phyloP scores from a whole-genome alignment of 371 early-diverging fungal genomes.

The Apophysomyces sp. region DNA sequence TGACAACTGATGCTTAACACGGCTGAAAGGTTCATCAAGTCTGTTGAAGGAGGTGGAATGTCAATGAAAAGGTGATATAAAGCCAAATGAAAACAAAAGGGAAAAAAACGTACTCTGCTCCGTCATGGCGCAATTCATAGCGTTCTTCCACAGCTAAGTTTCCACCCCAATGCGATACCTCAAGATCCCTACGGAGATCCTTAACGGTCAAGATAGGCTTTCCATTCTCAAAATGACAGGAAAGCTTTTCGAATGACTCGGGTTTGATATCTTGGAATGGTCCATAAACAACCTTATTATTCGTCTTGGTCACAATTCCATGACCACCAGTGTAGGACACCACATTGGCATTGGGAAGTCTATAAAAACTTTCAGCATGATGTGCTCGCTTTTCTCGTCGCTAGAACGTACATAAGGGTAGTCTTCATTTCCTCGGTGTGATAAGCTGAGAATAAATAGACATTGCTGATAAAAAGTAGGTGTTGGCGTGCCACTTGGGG shows the following conservation, averaged over 20 bases:
- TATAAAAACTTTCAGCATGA: neutral
- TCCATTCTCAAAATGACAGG: constrained; percentile 64
- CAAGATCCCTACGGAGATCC: constrained; percentile 67
- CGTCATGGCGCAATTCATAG: constrained; percentile 77
- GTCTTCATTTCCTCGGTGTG: constrained; percentile 75
- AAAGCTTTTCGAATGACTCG: constrained; percentile 47
- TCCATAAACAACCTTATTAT: constrained; percentile 74
- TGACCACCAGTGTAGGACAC: constrained; percentile 39
- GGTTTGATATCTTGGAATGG: constrained; percentile 60
- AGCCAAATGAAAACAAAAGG: neutral
- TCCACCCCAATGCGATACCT: constrained; percentile 86
- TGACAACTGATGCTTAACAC: constrained; percentile 64
- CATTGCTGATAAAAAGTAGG: constrained; percentile 62
- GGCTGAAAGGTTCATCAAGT: constrained; percentile 73
- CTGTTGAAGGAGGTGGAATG: constrained; percentile 35
- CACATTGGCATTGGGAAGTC: constrained; percentile 39
- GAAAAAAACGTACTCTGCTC: constrained; percentile 64
- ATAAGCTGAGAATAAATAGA: constrained; percentile 70
- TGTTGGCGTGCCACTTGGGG: constrained; percentile 71
- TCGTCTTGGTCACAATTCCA: constrained; percentile 24
- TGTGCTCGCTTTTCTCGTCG: neutral
- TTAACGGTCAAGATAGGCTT: constrained; percentile 68
- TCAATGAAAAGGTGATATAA: neutral
- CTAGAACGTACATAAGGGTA: constrained; percentile 63
- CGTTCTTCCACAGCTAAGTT: constrained; percentile 86